phyloP scores from a whole-genome alignment of 129 eudicot species.

The Calendula officinalis region DNA sequence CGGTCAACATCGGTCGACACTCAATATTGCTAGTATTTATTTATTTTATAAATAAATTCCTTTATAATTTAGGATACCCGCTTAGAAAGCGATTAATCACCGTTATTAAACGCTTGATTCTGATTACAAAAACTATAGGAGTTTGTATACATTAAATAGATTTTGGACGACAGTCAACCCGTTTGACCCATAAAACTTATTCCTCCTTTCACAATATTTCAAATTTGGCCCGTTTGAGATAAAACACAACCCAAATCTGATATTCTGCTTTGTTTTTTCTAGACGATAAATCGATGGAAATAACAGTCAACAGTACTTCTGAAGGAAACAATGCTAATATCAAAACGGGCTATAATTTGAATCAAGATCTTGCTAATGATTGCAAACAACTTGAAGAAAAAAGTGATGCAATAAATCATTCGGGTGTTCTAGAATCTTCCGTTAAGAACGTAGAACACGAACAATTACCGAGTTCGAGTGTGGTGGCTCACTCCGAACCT shows the following conservation, averaged over 20 bases:
- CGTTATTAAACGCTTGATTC: no score
- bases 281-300: conserved; percentile 34
- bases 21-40: no score
- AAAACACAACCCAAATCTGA: not conserved
- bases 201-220: not conserved
- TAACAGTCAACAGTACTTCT: conserved; percentile 4
- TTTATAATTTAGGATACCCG: no score
- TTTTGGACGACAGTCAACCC: not conserved
- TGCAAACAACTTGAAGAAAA: conserved; percentile 23
- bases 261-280: not conserved
- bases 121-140: no score
- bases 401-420: conserved; percentile 18
- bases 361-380: conserved; percentile 10
- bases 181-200: not conserved
- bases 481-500: conserved; percentile 20
- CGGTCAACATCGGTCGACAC: no score
- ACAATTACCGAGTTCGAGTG: conserved; percentile 17
- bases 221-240: not conserved
- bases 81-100: no score
- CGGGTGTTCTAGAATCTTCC: conserved; percentile 6
- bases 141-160: not conserved
- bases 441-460: conserved; percentile 13
- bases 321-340: conserved; percentile 23
- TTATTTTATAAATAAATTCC: no score
- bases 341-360: conserved; percentile 8